Conservation (phyloP, 208 protist genomes). For the Vickermania spadyakhi region DNA sequence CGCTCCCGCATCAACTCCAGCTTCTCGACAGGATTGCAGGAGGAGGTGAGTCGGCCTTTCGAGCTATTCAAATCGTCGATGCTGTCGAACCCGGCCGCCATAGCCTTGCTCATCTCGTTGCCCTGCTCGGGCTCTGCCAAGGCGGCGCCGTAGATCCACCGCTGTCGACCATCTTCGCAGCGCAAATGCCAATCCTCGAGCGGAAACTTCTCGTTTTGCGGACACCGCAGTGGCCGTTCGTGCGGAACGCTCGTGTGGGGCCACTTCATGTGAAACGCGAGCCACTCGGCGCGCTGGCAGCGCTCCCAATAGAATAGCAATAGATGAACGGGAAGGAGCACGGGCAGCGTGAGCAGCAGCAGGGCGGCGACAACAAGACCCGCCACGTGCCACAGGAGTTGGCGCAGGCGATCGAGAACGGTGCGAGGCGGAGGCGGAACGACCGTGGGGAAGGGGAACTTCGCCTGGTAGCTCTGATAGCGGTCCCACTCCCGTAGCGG, state of each 20-base stretch:
- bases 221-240: conserved; percentile 26
- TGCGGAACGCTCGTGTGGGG: conserved; percentile 43
- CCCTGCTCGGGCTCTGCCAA: conserved; percentile 40
- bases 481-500: not conserved
- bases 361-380: conserved; percentile 5
- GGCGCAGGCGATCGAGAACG: conserved; percentile 14
- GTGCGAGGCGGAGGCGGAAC: conserved; percentile 51
- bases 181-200: conserved; percentile 68
- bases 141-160: conserved; percentile 45
- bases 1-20: conserved; percentile 21
- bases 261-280: conserved; percentile 33
- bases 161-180: conserved; percentile 84
- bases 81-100: conserved; percentile 32
- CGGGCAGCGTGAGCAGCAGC: conserved; percentile 21
- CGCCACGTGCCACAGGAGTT: conserved; percentile 1
- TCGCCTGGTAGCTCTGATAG: conserved; percentile 35
- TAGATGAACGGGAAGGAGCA: conserved; percentile 38
- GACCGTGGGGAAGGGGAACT: conserved; percentile 50
- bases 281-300: conserved; percentile 35
- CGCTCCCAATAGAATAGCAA: conserved; percentile 33
- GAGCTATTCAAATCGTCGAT: conserved; percentile 23
- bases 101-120: conserved; percentile 45
- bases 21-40: not conserved
- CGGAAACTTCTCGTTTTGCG: conserved; percentile 26
- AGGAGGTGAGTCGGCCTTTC: not conserved